A percentile compares a stretch with the other conserved stretches of the same genome.
Evolutionary conservation across 345 rosid genomes (phyloP).

Genomic region (Clarkia xantiana): DNA sequence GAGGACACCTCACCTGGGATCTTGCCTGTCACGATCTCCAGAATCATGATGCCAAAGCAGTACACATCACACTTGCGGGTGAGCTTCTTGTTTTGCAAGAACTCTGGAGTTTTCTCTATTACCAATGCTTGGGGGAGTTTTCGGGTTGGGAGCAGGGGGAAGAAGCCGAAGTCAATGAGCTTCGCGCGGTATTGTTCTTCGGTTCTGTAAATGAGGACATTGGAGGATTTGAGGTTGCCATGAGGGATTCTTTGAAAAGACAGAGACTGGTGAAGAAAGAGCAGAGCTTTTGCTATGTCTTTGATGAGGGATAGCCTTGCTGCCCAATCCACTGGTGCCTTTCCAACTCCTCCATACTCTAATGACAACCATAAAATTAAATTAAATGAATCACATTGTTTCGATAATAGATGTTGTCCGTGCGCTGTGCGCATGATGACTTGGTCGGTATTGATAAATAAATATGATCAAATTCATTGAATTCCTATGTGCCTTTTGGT

Average conservation of each 20-base stretch:
- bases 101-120: constrained; percentile 32
- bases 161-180: constrained; percentile 35
- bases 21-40: constrained; percentile 39
- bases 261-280: constrained; percentile 32
- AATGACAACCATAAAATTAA: not conserved
- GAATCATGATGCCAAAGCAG: constrained; percentile 41
- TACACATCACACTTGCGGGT: constrained; percentile 38
- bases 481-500: too few relatives aligned
- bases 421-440: too few relatives aligned
- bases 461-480: too few relatives aligned
- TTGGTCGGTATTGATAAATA: too few relatives aligned
- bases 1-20: constrained; percentile 16
- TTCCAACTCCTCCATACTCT: constrained; percentile 32
- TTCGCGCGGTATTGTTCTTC: constrained; percentile 16
- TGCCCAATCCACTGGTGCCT: constrained; percentile 27
- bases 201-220: constrained; percentile 16
- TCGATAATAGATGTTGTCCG: too few relatives aligned
- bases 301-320: constrained; percentile 29
- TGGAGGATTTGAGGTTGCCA: constrained; percentile 44
- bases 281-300: constrained; percentile 25
- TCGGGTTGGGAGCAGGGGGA: constrained; percentile 22
- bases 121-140: constrained; percentile 17
- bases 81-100: constrained; percentile 27
- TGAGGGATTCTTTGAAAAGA: constrained; percentile 38
- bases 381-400: too few relatives aligned